Evolutionary conservation across 2,329 filamentous ascomycete genomes (phyloP).

Genomic region (Pseudogymnoascus sp.): DNA sequence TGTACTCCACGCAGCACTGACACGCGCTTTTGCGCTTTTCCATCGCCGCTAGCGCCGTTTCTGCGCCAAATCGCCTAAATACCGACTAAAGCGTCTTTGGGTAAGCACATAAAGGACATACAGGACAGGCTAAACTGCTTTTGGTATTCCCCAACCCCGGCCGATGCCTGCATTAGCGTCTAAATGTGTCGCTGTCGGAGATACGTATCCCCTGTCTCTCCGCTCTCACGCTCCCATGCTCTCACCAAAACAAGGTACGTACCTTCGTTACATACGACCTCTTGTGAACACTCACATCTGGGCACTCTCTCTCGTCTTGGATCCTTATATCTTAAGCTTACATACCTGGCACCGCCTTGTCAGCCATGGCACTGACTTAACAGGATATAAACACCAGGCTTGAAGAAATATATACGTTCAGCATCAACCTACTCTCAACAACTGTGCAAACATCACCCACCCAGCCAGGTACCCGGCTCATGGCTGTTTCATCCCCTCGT

Average conservation of each 20-base stretch:
- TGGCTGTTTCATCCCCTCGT: conserved; percentile 1
- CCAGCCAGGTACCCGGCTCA: background rate
- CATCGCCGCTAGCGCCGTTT: background rate
- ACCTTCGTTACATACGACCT: background rate
- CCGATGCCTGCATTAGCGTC: conserved; percentile 1
- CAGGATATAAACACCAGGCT: background rate
- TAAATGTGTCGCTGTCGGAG: background rate
- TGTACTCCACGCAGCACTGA: background rate
- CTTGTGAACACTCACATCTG: background rate
- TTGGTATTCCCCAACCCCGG: background rate
- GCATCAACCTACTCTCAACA: background rate
- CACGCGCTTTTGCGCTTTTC: conserved; percentile 8
- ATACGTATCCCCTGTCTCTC: background rate
- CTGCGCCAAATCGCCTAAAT: conserved; percentile 6
- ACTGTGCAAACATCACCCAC: background rate
- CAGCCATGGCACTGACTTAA: background rate
- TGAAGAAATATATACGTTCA: background rate
- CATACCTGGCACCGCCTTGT: background rate
- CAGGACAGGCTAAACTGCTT: background rate
- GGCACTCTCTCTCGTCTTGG: too few species aligned
- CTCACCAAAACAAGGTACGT: background rate
- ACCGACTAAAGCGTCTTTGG: background rate
- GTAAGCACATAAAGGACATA: background rate
- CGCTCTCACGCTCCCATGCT: background rate
- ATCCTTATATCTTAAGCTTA: too few species aligned